A percentile compares a stretch with the other conserved stretches of the same genome.
Conservation (phyloP, 2,329 filamentous ascomycete species). For the Exophiala bonariae region DNA sequence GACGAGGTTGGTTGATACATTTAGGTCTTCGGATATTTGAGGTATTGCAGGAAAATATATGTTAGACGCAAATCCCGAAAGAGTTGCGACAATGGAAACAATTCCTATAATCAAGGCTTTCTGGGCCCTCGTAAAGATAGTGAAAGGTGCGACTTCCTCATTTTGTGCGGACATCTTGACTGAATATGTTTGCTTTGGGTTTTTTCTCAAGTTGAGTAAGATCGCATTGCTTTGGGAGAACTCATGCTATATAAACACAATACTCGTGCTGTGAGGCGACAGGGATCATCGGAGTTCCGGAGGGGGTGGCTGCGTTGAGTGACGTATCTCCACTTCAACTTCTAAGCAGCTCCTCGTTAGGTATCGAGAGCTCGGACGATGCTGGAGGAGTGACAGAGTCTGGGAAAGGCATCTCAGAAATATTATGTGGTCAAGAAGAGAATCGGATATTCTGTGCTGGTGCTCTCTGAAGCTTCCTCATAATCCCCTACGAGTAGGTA, state of each 20-base stretch:
- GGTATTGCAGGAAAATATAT: constrained; percentile 50
- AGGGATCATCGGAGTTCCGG: constrained; percentile 14
- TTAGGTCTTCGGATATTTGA: constrained; percentile 41
- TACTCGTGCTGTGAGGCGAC: neutral
- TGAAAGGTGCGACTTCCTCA: constrained; percentile 39
- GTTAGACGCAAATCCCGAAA: constrained; percentile 46
- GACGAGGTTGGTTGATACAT: constrained; percentile 39
- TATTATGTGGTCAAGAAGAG: no score
- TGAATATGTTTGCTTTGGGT: neutral
- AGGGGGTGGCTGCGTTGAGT: no score
- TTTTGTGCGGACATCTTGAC: neutral
- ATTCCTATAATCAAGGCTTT: constrained; percentile 49
- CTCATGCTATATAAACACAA: neutral
- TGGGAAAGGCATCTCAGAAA: no score
- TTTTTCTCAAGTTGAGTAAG: no score
- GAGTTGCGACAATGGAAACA: constrained; percentile 53
- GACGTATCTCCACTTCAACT: no score
- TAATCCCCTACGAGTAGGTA: no score
- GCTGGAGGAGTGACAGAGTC: no score
- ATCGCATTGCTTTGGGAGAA: no score
- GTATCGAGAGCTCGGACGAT: no score
- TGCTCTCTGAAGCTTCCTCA: no score
- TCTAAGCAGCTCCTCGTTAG: no score
- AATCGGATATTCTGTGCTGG: no score
- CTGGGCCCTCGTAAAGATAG: constrained; percentile 53